These are phyloP conservation scores for Fusarium sp. DNA, from an alignment of 2,329 filamentous ascomycete genomes.

Conservation along the genomic window DNA sequence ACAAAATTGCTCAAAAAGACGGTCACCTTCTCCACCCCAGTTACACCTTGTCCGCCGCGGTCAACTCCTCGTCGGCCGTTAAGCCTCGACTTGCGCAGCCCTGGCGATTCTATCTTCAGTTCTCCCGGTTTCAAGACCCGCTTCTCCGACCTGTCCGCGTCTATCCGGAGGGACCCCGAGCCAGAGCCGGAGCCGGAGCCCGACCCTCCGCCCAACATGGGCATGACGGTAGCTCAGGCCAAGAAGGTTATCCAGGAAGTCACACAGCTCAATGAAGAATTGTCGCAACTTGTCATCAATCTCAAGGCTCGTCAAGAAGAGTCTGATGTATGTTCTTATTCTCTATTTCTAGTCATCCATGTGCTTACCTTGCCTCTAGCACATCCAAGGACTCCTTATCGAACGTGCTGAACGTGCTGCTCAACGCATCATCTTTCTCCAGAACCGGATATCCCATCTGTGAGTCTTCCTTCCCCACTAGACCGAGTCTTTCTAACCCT, in stretches of 20 bases:
- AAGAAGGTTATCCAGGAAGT: slow-evolving; percentile 53
- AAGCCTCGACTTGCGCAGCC: slow-evolving; percentile 45
- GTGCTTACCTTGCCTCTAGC: slow-evolving; percentile 52
- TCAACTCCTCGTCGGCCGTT: slow-evolving; percentile 30
- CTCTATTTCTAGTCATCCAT: slow-evolving; percentile 34
- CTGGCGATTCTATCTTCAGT: slow-evolving; percentile 49
- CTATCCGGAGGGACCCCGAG: slow-evolving; percentile 47
- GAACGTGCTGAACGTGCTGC: slow-evolving; percentile 67
- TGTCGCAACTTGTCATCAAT: slow-evolving; percentile 61
- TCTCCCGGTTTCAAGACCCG: slow-evolving; percentile 53
- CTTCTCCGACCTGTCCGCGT: slow-evolving; percentile 55
- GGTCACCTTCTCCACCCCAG: slow-evolving; percentile 37
- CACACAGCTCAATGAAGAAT: slow-evolving; percentile 59
- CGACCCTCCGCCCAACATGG: slow-evolving; percentile 45
- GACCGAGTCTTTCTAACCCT: slow-evolving; percentile 19
- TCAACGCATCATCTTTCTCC: slow-evolving; percentile 68
- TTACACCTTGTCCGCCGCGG: slow-evolving; percentile 31
- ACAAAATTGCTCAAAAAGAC: slow-evolving; percentile 39
- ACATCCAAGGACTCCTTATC: slow-evolving; percentile 71
- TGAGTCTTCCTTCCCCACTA: slow-evolving; percentile 48
- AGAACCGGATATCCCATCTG: slow-evolving; percentile 68
- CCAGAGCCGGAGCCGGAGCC: slow-evolving; percentile 44
- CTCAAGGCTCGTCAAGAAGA: slow-evolving; percentile 68
- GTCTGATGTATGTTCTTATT: slow-evolving; percentile 59
- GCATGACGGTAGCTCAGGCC: slow-evolving; percentile 52